Evolutionary conservation across 2,329 filamentous ascomycete species (phyloP), one percentile per base, ranked within the genome.

Genomic region (Aphanocladium album): DNA sequence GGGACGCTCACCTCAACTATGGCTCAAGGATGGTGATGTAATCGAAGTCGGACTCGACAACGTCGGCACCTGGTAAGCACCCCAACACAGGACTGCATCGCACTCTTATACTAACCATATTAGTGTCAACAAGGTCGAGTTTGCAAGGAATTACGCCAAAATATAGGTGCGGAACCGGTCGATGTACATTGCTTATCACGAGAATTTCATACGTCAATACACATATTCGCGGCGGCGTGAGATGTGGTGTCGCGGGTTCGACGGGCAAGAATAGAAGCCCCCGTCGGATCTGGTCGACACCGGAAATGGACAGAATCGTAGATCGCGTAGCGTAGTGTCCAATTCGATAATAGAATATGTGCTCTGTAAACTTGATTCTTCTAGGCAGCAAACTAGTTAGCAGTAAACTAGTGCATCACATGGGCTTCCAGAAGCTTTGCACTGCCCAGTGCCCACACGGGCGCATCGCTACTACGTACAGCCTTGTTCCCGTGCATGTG

Each of bases 21-120:
- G 87, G 86, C 74, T 91, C 60, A 85, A 87, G 71, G 80, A 91
- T 70, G 86, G 87, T 5, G 89, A 91, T 70, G 74, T 85, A 23
- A 86, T 90, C 21, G 85, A 90, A 69, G 88, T 91, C 54, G 80
- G 79, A 7, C 77, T 91, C 1, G 86, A 90, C 66, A 77, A 80
- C 1, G 84, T 91, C 7, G 88, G 89, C 25, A 81, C 79, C 16
- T 86, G 81, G 71, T 72, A 62, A 63, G 71, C 27, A n/a, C 8
- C 14, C 17, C 3, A 19, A 9, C 27, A 6, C 7, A 35, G 7
- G 37, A 33, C 17, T 16, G 25, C 39, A 43, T 43, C 17, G n/a
- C 43, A 7, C 11, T 12, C 16, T 12, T 43, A 30, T 52, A 25
- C 49, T 61, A 43, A 61, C 49, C 2, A 17, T 14, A 46, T 45